phyloP scores from a whole-genome alignment of 2,329 filamentous ascomycete species.

The Penicillium sp. region DNA sequence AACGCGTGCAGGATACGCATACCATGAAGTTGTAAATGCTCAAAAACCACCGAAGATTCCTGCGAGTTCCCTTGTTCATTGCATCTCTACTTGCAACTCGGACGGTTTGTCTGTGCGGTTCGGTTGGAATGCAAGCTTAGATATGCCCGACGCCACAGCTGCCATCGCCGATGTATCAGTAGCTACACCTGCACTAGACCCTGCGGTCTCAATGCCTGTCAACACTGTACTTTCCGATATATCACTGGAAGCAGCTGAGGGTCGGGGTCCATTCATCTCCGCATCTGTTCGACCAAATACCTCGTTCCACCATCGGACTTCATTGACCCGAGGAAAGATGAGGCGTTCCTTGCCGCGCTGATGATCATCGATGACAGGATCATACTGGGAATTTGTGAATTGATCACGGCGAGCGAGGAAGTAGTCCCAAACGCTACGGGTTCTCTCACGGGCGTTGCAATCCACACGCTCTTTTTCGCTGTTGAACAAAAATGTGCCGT shows the following conservation, averaged over 20 bases:
- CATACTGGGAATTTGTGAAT: conserved; percentile 80
- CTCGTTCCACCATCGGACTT: conserved; percentile 93
- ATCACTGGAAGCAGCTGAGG: conserved; percentile 46
- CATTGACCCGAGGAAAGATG: conserved; percentile 72
- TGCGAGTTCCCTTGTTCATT: conserved; percentile 31
- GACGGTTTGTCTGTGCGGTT: conserved; percentile 28
- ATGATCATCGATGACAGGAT: conserved; percentile 72
- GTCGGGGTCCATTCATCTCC: conserved; percentile 76
- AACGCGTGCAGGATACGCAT: neutral
- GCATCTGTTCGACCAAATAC: conserved; percentile 80
- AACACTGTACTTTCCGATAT: conserved; percentile 51
- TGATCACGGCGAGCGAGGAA: conserved; percentile 78
- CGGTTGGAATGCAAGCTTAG: conserved; percentile 44
- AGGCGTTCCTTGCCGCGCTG: conserved; percentile 77
- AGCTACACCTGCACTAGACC: conserved; percentile 34
- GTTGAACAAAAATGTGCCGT: conserved; percentile 94
- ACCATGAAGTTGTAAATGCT: conserved; percentile 7
- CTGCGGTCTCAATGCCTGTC: conserved; percentile 58
- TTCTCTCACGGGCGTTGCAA: conserved; percentile 65
- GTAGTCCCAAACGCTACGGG: conserved; percentile 92
- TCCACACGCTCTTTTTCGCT: conserved; percentile 84
- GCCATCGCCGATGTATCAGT: conserved; percentile 38
- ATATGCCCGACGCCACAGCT: conserved; percentile 48
- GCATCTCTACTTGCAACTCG: conserved; percentile 53
- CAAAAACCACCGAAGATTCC: neutral